Conservation (phyloP, 495 filamentous ascomycete species). For the Cercophora scortea region DNA sequence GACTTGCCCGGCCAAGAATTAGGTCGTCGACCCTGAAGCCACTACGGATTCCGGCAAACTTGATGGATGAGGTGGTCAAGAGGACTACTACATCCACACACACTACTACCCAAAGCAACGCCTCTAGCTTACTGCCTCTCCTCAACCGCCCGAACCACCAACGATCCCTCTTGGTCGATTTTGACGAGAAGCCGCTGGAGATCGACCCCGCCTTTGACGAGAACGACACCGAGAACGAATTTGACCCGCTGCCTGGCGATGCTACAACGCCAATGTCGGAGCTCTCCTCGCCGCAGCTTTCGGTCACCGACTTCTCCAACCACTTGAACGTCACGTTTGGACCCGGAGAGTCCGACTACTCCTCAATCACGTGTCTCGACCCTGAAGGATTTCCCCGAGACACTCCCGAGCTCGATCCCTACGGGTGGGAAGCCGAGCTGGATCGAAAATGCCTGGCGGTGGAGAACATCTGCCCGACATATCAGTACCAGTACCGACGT, state of each 20-base stretch:
- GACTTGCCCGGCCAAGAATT: conserved; percentile 19
- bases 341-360: conserved; percentile 6
- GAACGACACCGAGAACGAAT: conserved; percentile 28
- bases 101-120: conserved; percentile 12
- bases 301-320: conserved; percentile 27
- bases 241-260: conserved; percentile 10
- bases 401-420: conserved; percentile 25
- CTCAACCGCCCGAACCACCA: conserved; percentile 10
- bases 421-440: conserved; percentile 43
- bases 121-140: conserved; percentile 9
- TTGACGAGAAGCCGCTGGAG: not conserved
- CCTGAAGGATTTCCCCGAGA: not conserved
- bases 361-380: not conserved
- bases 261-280: conserved; percentile 4
- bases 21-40: conserved; percentile 21
- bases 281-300: conserved; percentile 4
- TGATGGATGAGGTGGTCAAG: conserved; percentile 20
- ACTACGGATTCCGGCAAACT: conserved; percentile 30
- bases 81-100: conserved; percentile 2
- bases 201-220: conserved; percentile 24
- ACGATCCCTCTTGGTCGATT: conserved; percentile 5
- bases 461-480: not conserved
- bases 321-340: conserved; percentile 18
- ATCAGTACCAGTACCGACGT: conserved; percentile 16
- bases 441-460: conserved; percentile 7